phyloP scores from a whole-genome alignment of 1,139 yeast species.

The Geotrichum carabidarum region DNA sequence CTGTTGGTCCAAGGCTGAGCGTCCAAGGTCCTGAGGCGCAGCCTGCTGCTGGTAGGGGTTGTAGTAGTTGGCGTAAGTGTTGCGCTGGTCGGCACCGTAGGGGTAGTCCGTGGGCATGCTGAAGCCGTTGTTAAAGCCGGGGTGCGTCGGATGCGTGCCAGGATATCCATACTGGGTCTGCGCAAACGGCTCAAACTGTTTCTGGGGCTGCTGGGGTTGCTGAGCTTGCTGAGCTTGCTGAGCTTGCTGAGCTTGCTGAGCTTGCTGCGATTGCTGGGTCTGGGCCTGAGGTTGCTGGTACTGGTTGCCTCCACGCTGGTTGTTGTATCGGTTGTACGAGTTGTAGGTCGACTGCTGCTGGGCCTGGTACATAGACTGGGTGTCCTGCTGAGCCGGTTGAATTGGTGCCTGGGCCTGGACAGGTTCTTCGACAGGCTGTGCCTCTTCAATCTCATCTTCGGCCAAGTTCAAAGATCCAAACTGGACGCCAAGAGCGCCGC shows the following conservation, averaged over 20 bases:
- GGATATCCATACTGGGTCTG: constrained; percentile 31
- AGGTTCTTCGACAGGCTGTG: constrained; percentile 17
- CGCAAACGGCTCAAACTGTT: constrained; percentile 25
- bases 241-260: constrained; percentile 1
- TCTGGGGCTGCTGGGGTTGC: constrained; percentile 8
- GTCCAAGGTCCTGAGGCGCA: constrained; percentile 20
- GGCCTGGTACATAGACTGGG: constrained; percentile 15
- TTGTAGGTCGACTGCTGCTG: constrained; percentile 23
- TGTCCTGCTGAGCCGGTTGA: neutral
- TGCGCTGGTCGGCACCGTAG: constrained; percentile 22
- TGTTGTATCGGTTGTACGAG: constrained; percentile 21
- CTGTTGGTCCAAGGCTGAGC: constrained; percentile 14
- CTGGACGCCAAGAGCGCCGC: constrained; percentile 55
- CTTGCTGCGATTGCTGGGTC: constrained; percentile 1
- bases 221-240: neutral
- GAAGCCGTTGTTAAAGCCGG: constrained; percentile 23
- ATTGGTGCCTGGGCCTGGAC: constrained; percentile 25
- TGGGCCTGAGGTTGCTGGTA: constrained; percentile 20
- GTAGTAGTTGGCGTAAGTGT: constrained; percentile 23
- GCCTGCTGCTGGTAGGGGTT: constrained; percentile 23
- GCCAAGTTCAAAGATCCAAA: constrained; percentile 57
- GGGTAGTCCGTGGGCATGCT: constrained; percentile 23
- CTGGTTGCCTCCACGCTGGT: constrained; percentile 12
- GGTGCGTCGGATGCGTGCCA: constrained; percentile 23
- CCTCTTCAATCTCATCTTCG: constrained; percentile 28